Evolutionary conservation across 192 early-diverging fungal genomes (phyloP), one percentile per base, ranked within the genome.

Genomic region (Ramicandelaber brevisporus): DNA sequence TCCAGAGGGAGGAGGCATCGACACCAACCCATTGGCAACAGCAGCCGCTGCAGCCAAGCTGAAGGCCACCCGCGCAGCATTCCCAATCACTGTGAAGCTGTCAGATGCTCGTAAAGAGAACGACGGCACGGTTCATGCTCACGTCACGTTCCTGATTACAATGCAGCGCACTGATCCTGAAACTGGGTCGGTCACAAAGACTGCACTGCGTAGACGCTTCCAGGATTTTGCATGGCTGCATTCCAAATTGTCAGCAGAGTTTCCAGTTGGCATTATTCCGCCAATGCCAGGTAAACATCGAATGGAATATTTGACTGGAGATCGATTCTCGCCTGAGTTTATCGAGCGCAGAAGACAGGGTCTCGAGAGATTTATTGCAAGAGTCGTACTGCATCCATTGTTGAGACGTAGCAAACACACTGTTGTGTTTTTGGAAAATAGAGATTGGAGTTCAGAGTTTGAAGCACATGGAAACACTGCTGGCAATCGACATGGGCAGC

Each of bases 221-320:
- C 81, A 83, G 42, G 89, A 97, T 44, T 97, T 97, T 68, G 68
- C 69, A 5, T 83, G 71, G 74, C 63, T 97, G 24, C 61, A 88
- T 39, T 54, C 60, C 29, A 62, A 66, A 25, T 57, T 97, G 22
- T 36, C 35, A 20, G 57, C 64, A 20, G 76, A 82, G 47, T 79
- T 61, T 46, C 62, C 78, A 4, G 71, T 75, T 3, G 73, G 73
- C 24, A 77, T 89, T 16, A 37, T 89, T 0, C 85, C 86, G 30
- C 83, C 86, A 5, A 44, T 92, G 11, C 92, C 92, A 4, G 88
- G 76, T 17, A 85, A 82, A 46, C 80, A 83, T 44, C 68, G 83
- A 30, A 54, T 92, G 53, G 83, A 86, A 48, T 97, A 92, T 39
- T 53, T 97, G 11, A 90, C 81, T 13, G 92, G 92, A 4, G 84